Evolutionary conservation across 2,329 filamentous ascomycete species (phyloP).

Genomic region (Verticillium nubilum): DNA sequence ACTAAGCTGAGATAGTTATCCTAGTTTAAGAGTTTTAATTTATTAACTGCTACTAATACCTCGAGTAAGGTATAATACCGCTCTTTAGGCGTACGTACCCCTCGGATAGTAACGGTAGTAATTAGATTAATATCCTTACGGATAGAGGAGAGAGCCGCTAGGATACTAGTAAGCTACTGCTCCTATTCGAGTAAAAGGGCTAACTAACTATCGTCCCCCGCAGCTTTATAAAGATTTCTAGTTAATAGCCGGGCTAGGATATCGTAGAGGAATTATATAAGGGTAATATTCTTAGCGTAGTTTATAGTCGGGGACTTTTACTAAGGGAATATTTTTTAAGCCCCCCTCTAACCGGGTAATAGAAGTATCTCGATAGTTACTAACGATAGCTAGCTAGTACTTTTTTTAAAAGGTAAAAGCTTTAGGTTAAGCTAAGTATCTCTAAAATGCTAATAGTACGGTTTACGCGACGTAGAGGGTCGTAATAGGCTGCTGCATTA

Average conservation of each 20-base stretch:
- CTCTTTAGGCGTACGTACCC: constrained; percentile 6
- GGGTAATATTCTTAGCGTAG: constrained; percentile 20
- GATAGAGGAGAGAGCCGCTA: constrained; percentile 27
- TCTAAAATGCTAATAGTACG: too few species aligned
- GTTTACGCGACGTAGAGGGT: too few species aligned
- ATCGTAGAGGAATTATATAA: constrained; percentile 18
- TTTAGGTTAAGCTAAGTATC: too few species aligned
- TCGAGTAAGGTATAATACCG: constrained; percentile 12
- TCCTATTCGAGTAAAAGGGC: constrained; percentile 25
- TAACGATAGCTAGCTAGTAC: too few species aligned
- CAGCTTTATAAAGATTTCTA: constrained; percentile 6
- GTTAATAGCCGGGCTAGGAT: constrained; percentile 14
- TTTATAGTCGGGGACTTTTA: not conserved
- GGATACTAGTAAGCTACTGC: constrained; percentile 17
- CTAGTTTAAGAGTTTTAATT: constrained; percentile 10
- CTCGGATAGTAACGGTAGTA: constrained; percentile 27
- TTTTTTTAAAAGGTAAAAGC: too few species aligned
- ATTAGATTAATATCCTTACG: constrained; percentile 23
- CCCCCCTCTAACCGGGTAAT: too few species aligned
- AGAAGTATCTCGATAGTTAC: too few species aligned
- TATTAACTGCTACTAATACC: constrained; percentile 27
- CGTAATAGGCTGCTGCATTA: too few species aligned
- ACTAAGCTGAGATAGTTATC: constrained; percentile 12
- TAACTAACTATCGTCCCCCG: constrained; percentile 11
- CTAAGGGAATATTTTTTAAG: not conserved